Evolutionary conservation across 441 rosid species (phyloP), one percentile per base, ranked within the genome.

Genomic region (Brassica hybrid): DNA sequence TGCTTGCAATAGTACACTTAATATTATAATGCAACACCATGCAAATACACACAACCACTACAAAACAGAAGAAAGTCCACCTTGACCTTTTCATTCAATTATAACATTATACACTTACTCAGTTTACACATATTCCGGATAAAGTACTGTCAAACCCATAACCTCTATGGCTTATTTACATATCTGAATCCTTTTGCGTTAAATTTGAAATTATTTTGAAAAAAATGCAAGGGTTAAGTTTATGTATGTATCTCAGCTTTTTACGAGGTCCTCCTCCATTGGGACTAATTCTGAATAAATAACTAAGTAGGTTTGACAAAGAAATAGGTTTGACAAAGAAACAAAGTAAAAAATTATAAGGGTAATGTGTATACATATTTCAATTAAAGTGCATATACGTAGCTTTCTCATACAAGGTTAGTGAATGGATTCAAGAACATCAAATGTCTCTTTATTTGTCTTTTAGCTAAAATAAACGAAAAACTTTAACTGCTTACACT

Each of bases 401-500:
- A 13, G 27, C 27, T 13, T 45, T 13, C 14, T 43, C 11, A 43
- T 43, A 12, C 50, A 43, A 11, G 54, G 54, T 17, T 14, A 43
- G 34, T 64, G 30, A 59, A 60, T 34, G 43, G 6, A 57, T 65
- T 62, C 45, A 1, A 60, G 11, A 67, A 12, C 58, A 59, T 78
- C 54, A 50, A 78, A 45, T 67, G 21, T 72, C n/a, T 21, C 10
- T 23, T 59, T 57, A 57, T 69, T 56, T 65, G 67, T 64, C 76
- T 18, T 71, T 57, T 41, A 71, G 61, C 62, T 63, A 14, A 23
- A 69, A 65, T 23, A 71, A 65, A 56, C 54, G 19, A 4, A 36
- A n/a, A 38, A 5, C 2, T 38, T 38, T 64, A 18, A 77, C 80
- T 30, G 79, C 61, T 76, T 69, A 34, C 69, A 48, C 63, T 48